A percentile compares a stretch with the other conserved stretches of the same genome.
phyloP scores from a whole-genome alignment of 1,284 basidiomycete species.

The Tremellales sp. region DNA sequence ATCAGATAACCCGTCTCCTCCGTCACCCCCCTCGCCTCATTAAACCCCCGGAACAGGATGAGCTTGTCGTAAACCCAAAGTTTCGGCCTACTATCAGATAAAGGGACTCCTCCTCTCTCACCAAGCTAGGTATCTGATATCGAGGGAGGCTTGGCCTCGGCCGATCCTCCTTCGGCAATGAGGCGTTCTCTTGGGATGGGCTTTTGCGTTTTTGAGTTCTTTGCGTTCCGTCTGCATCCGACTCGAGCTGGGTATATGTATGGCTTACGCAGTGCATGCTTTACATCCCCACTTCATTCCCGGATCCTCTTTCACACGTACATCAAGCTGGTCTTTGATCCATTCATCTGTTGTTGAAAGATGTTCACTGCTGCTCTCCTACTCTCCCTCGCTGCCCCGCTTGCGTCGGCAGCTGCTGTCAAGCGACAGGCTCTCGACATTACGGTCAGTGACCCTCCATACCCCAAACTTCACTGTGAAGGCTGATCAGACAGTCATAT shows the following conservation, averaged over 20 bases:
- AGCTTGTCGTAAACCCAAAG: background rate
- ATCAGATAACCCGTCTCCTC: background rate
- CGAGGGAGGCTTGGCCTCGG: background rate
- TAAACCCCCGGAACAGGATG: background rate
- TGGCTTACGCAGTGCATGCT: no score
- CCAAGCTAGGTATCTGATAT: background rate
- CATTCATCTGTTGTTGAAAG: background rate
- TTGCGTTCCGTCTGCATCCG: no score
- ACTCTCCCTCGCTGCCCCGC: background rate
- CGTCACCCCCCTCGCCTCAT: background rate
- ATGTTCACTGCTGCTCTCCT: background rate
- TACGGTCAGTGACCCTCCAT: background rate
- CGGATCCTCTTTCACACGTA: background rate
- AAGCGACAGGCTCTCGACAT: background rate
- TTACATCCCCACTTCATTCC: no score
- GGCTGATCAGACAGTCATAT: background rate
- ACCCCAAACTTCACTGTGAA: background rate
- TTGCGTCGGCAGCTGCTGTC: background rate
- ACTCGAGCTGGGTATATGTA: no score
- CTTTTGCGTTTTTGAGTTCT: background rate
- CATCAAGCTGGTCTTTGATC: background rate
- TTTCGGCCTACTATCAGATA: background rate
- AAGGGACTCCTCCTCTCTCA: background rate
- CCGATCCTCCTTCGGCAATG: no score
- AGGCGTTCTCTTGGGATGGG: background rate